phyloP scores from a whole-genome alignment of 2,329 filamentous ascomycete species.

The Epichloe glyceriae region DNA sequence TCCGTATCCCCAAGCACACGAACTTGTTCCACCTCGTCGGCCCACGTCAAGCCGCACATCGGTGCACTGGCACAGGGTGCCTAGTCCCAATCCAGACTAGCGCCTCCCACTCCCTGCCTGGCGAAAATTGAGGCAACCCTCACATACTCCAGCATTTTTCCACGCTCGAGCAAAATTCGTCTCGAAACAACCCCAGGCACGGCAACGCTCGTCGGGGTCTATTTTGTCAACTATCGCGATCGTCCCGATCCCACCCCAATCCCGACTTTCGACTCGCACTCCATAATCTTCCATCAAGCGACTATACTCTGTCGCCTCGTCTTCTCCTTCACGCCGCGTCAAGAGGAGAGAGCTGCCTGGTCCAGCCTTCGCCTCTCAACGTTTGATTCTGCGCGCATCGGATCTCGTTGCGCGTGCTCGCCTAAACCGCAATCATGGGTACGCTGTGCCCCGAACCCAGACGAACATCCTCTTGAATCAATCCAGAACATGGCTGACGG shows the following conservation, averaged over 20 bases:
- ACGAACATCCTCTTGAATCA: background rate
- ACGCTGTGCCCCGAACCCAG: slow-evolving; percentile 16
- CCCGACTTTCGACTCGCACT: slow-evolving; percentile 4
- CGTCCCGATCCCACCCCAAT: slow-evolving; percentile 9
- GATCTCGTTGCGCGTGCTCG: slow-evolving; percentile 34
- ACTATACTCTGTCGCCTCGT: slow-evolving; percentile 3
- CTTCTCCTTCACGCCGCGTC: slow-evolving; percentile 5
- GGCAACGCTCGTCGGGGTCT: slow-evolving; percentile 26
- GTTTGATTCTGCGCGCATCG: slow-evolving; percentile 25
- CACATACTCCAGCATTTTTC: slow-evolving; percentile 23
- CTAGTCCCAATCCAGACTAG: slow-evolving; percentile 19
- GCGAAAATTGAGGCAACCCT: slow-evolving; percentile 32
- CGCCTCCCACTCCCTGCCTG: slow-evolving; percentile 26
- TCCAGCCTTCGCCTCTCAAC: slow-evolving; percentile 14
- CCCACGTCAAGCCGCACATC: slow-evolving; percentile 3
- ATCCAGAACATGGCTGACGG: slow-evolving; percentile 1
- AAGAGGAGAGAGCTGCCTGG: slow-evolving; percentile 16
- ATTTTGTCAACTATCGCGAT: slow-evolving; percentile 13
- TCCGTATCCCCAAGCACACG: background rate
- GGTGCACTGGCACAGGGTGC: background rate
- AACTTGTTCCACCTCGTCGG: background rate
- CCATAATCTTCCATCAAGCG: background rate
- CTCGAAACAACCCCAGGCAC: slow-evolving; percentile 28
- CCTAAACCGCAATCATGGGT: slow-evolving; percentile 48
- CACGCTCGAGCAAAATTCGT: slow-evolving; percentile 30